Evolutionary conservation across 116 monocot genomes (phyloP).

Genomic region (Papilionanthe hybrid): DNA sequence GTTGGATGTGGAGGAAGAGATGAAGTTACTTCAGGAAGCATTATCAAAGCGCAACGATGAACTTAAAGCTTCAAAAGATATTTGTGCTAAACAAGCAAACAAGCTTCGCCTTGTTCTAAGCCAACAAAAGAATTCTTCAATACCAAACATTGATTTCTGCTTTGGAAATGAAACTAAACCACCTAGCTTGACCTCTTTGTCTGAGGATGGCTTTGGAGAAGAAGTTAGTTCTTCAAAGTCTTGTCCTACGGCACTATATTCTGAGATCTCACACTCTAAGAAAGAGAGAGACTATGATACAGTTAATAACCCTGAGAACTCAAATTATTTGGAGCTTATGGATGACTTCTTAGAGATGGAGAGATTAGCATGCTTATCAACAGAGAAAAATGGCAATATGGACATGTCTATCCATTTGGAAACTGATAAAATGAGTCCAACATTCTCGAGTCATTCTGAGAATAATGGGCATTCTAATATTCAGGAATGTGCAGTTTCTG

Average conservation of each 20-base stretch:
- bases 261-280: conserved; percentile 5
- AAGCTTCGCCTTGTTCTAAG: conserved; percentile 1
- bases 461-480: no score
- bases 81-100: conserved; percentile 9
- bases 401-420: neutral
- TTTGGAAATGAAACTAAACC: conserved; percentile 16
- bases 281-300: neutral
- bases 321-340: conserved; percentile 8
- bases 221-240: conserved; percentile 3
- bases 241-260: conserved; percentile 10
- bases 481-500: conserved; percentile 8
- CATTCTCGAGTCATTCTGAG: neutral
- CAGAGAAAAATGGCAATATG: neutral
- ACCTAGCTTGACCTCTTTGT: conserved; percentile 13
- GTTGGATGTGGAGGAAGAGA: conserved; percentile 17
- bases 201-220: conserved; percentile 15
- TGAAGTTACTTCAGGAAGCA: conserved; percentile 12
- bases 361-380: conserved; percentile 12
- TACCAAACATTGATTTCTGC: neutral
- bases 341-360: conserved; percentile 14
- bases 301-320: neutral
- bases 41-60: conserved; percentile 11
- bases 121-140: conserved; percentile 7
- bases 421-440: neutral
- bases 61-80: conserved; percentile 14